Conservation (phyloP, 768 basidiomycete species). For the Boletus sensibilis region DNA sequence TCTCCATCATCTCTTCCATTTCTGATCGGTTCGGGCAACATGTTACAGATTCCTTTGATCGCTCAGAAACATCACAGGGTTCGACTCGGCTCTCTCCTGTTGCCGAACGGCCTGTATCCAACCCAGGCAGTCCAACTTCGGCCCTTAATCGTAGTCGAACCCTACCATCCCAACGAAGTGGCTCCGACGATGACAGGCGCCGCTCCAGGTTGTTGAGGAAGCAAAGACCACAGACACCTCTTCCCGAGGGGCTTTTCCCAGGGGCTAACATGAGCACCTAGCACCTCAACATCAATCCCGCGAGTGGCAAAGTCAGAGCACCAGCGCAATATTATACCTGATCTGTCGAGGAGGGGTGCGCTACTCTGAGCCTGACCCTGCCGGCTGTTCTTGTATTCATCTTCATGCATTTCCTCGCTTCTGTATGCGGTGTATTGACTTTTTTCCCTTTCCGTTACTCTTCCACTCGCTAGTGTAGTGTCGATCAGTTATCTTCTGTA, state of each 20-base stretch:
- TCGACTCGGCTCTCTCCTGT: conserved; percentile 47
- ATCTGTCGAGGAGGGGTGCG: conserved; percentile 17
- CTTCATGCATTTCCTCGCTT: not conserved
- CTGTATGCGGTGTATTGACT: not conserved
- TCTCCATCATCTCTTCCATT: conserved; percentile 5
- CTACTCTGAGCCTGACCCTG: conserved; percentile 13
- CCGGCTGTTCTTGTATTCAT: conserved; percentile 13
- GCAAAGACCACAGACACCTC: conserved; percentile 45
- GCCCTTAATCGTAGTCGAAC: conserved; percentile 59
- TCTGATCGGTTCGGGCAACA: conserved; percentile 13
- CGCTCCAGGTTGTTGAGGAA: conserved; percentile 47
- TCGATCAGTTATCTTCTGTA: not conserved
- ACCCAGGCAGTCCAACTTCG: conserved; percentile 29
- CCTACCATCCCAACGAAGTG: conserved; percentile 41
- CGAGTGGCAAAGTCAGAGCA: conserved; percentile 4
- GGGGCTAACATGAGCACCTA: conserved; percentile 27
- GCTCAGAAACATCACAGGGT: conserved; percentile 27
- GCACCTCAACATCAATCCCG: not conserved
- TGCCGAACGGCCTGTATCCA: conserved; percentile 41
- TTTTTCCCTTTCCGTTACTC: not conserved
- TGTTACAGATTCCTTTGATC: conserved; percentile 21
- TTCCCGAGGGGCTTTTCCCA: conserved; percentile 19
- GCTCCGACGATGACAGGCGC: conserved; percentile 37
- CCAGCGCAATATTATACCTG: conserved; percentile 8
- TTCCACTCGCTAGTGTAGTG: not conserved